phyloP scores from a whole-genome alignment of 129 eudicot genomes.

The Helianthus tuberosus region DNA sequence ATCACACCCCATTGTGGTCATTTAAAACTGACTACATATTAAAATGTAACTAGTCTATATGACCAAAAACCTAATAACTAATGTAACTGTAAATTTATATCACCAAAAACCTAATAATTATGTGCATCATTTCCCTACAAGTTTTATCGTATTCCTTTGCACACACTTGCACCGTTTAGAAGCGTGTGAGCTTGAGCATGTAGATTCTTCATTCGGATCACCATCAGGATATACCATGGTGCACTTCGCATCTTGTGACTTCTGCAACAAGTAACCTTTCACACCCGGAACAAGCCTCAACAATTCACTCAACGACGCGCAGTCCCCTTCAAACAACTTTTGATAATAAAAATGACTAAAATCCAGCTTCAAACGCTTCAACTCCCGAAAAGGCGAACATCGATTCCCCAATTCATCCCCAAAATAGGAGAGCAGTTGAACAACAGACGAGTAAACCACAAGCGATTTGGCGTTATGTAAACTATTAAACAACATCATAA shows the following conservation, averaged over 20 bases:
- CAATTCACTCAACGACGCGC: not conserved
- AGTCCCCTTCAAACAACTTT: not conserved
- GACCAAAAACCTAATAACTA: too few species aligned
- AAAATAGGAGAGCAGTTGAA: not conserved
- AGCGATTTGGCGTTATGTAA: not conserved
- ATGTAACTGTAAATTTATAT: too few species aligned
- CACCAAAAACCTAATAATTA: not conserved
- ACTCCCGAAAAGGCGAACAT: not conserved
- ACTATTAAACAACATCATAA: not conserved
- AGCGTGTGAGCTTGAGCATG: not conserved
- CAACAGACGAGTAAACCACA: not conserved
- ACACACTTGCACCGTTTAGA: not conserved
- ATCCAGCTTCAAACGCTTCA: conserved; percentile 24
- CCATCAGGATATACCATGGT: not conserved
- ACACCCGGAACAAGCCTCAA: not conserved
- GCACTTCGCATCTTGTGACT: conserved; percentile 4
- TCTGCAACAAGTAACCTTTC: conserved; percentile 16
- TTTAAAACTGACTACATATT: too few species aligned
- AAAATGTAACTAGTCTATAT: too few species aligned
- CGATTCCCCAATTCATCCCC: not conserved
- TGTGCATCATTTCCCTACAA: not conserved
- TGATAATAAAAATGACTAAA: not conserved
- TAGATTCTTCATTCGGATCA: not conserved
- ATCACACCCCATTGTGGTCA: too few species aligned
- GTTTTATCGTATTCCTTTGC: not conserved